Evolutionary conservation across 75 land plant species (phyloP).

Genomic region (Sequoia sempervirens): DNA sequence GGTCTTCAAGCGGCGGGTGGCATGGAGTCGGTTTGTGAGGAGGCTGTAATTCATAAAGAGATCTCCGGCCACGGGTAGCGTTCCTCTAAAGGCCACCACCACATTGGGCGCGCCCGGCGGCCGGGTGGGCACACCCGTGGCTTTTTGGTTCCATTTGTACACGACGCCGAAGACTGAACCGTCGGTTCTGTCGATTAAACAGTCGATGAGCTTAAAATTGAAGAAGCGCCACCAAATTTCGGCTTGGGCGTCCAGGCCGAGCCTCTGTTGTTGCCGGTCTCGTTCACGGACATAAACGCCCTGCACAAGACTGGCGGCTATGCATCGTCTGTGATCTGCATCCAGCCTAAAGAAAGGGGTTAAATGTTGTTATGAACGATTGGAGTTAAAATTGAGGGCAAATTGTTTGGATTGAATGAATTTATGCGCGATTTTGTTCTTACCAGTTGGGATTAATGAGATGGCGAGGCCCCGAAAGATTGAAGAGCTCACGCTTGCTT

Average conservation of each 20-base stretch:
- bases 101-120: slow-evolving; percentile 16
- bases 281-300: slow-evolving; percentile 57
- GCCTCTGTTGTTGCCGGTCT: slow-evolving; percentile 51
- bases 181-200: slow-evolving; percentile 47
- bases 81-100: slow-evolving; percentile 70
- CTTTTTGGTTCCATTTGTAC: slow-evolving; percentile 28
- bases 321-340: slow-evolving; percentile 43
- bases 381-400: neutral
- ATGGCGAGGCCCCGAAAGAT: slow-evolving; percentile 27
- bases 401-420: neutral
- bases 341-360: slow-evolving; percentile 23
- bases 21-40: slow-evolving; percentile 36
- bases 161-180: slow-evolving; percentile 56
- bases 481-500: slow-evolving; percentile 29
- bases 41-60: slow-evolving; percentile 30
- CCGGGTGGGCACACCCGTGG: neutral
- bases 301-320: slow-evolving; percentile 61
- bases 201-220: slow-evolving; percentile 27
- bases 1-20: slow-evolving; percentile 26
- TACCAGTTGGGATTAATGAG: slow-evolving; percentile 27
- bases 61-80: slow-evolving; percentile 31
- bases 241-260: slow-evolving; percentile 36
- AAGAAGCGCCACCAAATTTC: slow-evolving; percentile 65
- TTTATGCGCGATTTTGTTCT: neutral
- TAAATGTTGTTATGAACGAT: neutral